These are phyloP conservation scores for Cordyceps farinosa DNA, from an alignment of 2,329 filamentous ascomycete genomes.

Conservation along the genomic window DNA sequence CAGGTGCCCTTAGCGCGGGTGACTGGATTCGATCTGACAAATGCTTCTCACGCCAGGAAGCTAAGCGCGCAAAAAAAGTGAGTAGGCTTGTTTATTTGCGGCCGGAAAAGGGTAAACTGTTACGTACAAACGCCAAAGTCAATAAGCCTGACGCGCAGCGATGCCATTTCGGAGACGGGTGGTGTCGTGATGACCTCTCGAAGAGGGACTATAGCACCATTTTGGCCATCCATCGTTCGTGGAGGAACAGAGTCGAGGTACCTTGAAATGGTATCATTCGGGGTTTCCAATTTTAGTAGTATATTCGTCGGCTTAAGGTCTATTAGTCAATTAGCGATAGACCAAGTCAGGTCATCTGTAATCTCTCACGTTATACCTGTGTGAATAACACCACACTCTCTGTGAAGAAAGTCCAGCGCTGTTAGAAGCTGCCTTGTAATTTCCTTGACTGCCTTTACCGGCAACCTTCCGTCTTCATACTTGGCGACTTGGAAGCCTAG, in stretches of 20 bases:
- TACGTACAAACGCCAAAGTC: slow-evolving; percentile 14
- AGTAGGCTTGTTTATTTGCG: background rate
- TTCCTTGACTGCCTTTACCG: slow-evolving; percentile 2
- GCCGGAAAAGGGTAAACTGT: too few species aligned
- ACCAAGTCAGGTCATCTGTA: background rate
- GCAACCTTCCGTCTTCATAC: background rate
- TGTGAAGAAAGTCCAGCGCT: slow-evolving; percentile 4
- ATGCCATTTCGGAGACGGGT: slow-evolving; percentile 2
- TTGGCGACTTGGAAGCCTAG: background rate
- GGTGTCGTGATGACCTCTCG: slow-evolving; percentile 12
- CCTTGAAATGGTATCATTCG: background rate
- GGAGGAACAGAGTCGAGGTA: background rate
- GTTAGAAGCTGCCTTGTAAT: background rate
- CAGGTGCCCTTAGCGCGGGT: slow-evolving; percentile 23
- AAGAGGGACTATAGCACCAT: background rate
- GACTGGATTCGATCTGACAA: slow-evolving; percentile 26
- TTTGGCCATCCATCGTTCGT: background rate
- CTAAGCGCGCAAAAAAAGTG: slow-evolving; percentile 17
- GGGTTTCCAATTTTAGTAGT: background rate
- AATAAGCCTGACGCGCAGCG: slow-evolving; percentile 3
- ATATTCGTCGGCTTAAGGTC: slow-evolving; percentile 13
- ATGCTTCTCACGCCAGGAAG: slow-evolving; percentile 24
- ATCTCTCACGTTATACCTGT: background rate
- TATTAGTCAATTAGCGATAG: background rate
- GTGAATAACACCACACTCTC: slow-evolving; percentile 11